phyloP scores from a whole-genome alignment of 2,329 filamentous ascomycete species.

The Ploettnerulaceae sp. region DNA sequence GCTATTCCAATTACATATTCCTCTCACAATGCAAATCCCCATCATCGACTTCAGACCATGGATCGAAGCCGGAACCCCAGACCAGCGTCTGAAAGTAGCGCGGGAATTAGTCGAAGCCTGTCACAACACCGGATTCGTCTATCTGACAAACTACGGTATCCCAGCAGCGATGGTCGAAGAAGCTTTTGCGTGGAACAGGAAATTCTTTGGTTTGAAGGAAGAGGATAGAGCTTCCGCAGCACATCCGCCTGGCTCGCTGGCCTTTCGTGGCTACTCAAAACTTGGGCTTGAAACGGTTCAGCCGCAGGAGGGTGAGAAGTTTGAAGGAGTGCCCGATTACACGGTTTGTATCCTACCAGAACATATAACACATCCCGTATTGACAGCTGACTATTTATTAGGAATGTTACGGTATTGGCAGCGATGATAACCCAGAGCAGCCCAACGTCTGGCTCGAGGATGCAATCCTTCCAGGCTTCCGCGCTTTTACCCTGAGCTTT shows the following conservation, averaged over 20 bases:
- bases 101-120: conserved; percentile 15
- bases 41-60: conserved; percentile 11
- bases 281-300: conserved; percentile 12
- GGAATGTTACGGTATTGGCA: conserved; percentile 48
- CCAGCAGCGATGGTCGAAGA: neutral
- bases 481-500: conserved; percentile 41
- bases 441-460: conserved; percentile 45
- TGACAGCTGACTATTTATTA: conserved; percentile 24
- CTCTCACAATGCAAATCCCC: conserved; percentile 7
- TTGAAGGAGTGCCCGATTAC: conserved; percentile 7
- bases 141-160: conserved; percentile 17
- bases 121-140: conserved; percentile 15
- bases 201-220: conserved; percentile 8
- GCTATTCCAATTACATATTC: too few species aligned
- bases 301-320: conserved; percentile 4
- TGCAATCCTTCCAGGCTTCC: conserved; percentile 41
- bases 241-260: neutral
- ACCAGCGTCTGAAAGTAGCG: conserved; percentile 1
- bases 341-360: conserved; percentile 11
- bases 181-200: conserved; percentile 11
- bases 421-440: conserved; percentile 38
- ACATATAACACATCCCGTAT: too few species aligned
- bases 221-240: conserved; percentile 11
- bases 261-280: conserved; percentile 13
- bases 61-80: neutral